Conservation (phyloP, 805 yeast genomes). For the Isabelozyma pseudorhagii region DNA sequence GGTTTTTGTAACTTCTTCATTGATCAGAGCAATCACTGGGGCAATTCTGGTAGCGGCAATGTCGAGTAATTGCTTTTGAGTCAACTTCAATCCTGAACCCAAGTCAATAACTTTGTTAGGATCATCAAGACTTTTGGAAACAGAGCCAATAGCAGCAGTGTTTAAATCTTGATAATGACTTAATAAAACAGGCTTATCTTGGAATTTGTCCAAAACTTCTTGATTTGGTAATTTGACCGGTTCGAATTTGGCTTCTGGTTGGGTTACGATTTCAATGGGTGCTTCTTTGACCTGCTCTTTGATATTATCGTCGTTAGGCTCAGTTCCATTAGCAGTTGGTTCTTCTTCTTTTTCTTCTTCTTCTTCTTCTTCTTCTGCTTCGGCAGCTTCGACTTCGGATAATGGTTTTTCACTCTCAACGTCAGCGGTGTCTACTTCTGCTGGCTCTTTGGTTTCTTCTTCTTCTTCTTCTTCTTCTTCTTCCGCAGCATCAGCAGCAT, state of each 20-base stretch:
- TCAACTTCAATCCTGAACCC: slow-evolving; percentile 53
- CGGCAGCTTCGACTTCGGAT: slow-evolving; percentile 10
- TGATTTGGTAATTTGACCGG: slow-evolving; percentile 36
- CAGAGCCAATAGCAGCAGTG: slow-evolving; percentile 44
- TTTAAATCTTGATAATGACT: slow-evolving; percentile 49
- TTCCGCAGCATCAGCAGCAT: slow-evolving; percentile 13
- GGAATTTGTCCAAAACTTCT: slow-evolving; percentile 32
- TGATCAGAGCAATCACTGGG: slow-evolving; percentile 50
- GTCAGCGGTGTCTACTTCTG: slow-evolving; percentile 16
- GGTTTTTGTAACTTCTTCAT: slow-evolving; percentile 46
- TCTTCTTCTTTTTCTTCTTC: slow-evolving; percentile 9
- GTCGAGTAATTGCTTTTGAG: slow-evolving; percentile 53
- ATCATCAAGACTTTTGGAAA: slow-evolving; percentile 44
- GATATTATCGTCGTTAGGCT: slow-evolving; percentile 21
- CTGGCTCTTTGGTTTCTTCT: slow-evolving; percentile 7
- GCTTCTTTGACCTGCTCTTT: slow-evolving; percentile 22
- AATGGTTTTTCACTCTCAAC: slow-evolving; percentile 6
- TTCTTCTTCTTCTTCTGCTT: slow-evolving; percentile 8
- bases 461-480: slow-evolving; percentile 6
- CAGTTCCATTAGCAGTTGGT: slow-evolving; percentile 4
- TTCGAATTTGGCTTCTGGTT: slow-evolving; percentile 29
- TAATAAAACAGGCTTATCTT: slow-evolving; percentile 48
- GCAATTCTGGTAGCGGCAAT: slow-evolving; percentile 55
- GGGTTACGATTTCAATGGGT: slow-evolving; percentile 34
- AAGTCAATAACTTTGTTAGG: slow-evolving; percentile 48